Evolutionary conservation across 1,139 yeast genomes (phyloP), one percentile per base, ranked within the genome.

Genomic region (Keqinozyma sinolaborantium): DNA sequence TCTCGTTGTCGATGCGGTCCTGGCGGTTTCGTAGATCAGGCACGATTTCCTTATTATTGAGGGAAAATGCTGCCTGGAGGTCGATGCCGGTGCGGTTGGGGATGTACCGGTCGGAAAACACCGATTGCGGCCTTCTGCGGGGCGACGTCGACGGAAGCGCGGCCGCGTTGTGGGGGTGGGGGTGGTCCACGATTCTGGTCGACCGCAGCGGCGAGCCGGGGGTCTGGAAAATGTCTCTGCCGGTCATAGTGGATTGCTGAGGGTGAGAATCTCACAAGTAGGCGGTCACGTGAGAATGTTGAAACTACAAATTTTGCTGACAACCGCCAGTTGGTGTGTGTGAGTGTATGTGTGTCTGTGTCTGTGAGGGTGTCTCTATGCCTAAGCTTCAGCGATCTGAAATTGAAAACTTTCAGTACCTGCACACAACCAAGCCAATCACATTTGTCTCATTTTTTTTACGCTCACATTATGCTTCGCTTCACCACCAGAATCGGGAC

Each of bases 21-120:
- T 32, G 36, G 23, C 47, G 36, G 23, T 52, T 56, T 26, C 65
- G 45, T 26, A 64, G 48, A 38, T 65, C 65, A 1, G 72, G 71
- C 12, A 61, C 41, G 14, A 63, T 52, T 23, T 71, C 71, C 44
- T 73, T 71, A 47, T 68, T 62, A 30, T 77, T 67, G 46, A 85
- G 58, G 51, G 85, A 70, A 69, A 85, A 79, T 1, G 96, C 96
- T 0, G 97, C 90, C 48, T 87, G 95, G 11, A 90, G 63, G 48
- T 88, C 95, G 24, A 87, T 76, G 1, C 95, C 96, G 2, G 83
- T 79, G 36, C 97, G 60, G 39, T 77, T 79, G 5, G 97, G 97
- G 26, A 92, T 85, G 56, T 80, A 87, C 34, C 98, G 61, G 54
- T 90, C 97, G 38, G 86, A 79, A 55, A 82, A 84, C 13, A 72